Conservation (phyloP, 2,329 filamentous ascomycete genomes). For the Neurospora sp. region DNA sequence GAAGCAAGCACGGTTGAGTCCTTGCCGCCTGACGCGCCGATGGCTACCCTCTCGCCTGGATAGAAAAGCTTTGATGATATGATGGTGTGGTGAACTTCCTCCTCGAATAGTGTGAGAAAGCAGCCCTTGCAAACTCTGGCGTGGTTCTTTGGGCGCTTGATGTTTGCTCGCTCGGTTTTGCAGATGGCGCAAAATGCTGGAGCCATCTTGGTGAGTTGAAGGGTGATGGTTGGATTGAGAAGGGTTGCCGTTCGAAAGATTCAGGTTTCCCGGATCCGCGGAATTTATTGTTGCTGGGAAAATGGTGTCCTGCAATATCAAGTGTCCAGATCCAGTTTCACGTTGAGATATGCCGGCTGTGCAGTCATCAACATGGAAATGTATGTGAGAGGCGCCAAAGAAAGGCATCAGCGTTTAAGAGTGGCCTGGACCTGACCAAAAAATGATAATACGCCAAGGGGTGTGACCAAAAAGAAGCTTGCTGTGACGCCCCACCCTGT, state of each 20-base stretch:
- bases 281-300: not conserved
- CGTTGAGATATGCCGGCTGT: not conserved
- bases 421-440: not conserved
- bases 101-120: slow-evolving; percentile 81
- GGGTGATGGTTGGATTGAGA: not conserved
- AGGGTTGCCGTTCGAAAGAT: not conserved
- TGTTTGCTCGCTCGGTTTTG: slow-evolving; percentile 67
- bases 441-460: not conserved
- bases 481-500: not conserved
- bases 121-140: slow-evolving; percentile 86
- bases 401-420: not conserved
- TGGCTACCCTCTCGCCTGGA: slow-evolving; percentile 78
- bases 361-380: not conserved
- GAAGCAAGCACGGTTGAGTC: slow-evolving; percentile 94
- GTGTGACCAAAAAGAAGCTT: not conserved
- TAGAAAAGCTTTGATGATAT: slow-evolving; percentile 70
- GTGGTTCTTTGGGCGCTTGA: slow-evolving; percentile 90
- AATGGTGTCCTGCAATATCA: not conserved
- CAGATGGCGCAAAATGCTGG: slow-evolving; percentile 70
- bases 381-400: not conserved
- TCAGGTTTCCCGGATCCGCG: not conserved
- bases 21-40: slow-evolving; percentile 94
- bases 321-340: not conserved
- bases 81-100: slow-evolving; percentile 91
- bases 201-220: slow-evolving; percentile 49